Conservation (phyloP, 169 alveolate species). For the Neospora caninum region DNA sequence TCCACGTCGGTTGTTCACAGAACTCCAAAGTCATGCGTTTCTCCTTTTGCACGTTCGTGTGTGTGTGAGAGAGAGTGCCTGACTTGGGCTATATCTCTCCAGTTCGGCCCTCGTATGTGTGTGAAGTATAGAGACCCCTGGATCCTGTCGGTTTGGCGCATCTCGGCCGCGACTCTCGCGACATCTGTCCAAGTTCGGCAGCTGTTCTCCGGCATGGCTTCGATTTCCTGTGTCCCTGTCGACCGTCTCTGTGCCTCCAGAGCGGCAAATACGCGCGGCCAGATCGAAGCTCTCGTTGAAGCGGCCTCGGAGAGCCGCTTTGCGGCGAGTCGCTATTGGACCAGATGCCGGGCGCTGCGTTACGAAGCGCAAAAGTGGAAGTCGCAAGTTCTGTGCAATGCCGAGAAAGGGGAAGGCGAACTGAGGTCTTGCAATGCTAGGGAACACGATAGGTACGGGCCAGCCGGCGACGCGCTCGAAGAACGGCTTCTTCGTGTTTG, state of each 20-base stretch:
- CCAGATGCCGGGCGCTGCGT: not conserved
- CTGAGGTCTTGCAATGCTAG: not conserved
- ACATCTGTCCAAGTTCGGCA: too few relatives aligned
- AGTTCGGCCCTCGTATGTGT: too few relatives aligned
- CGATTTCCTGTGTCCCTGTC: not conserved
- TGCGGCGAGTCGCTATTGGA: not conserved
- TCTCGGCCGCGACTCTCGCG: too few relatives aligned
- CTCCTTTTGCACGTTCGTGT: too few relatives aligned
- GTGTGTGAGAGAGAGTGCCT: too few relatives aligned
- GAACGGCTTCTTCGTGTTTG: too few relatives aligned
- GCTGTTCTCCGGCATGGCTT: too few relatives aligned
- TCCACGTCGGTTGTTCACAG: too few relatives aligned
- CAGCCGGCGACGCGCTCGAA: not conserved
- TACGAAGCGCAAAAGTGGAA: not conserved
- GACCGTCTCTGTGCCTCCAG: not conserved
- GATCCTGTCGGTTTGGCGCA: too few relatives aligned
- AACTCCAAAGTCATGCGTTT: too few relatives aligned
- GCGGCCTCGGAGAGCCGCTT: not conserved
- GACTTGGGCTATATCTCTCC: too few relatives aligned
- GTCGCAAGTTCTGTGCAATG: not conserved
- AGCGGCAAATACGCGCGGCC: not conserved
- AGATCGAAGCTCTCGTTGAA: not conserved
- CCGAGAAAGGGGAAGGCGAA: not conserved
- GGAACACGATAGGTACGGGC: not conserved
- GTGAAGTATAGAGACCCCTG: too few relatives aligned